Evolutionary conservation across 139 green algal genomes (phyloP).

Genomic region (Yamagishiella unicocca): DNA sequence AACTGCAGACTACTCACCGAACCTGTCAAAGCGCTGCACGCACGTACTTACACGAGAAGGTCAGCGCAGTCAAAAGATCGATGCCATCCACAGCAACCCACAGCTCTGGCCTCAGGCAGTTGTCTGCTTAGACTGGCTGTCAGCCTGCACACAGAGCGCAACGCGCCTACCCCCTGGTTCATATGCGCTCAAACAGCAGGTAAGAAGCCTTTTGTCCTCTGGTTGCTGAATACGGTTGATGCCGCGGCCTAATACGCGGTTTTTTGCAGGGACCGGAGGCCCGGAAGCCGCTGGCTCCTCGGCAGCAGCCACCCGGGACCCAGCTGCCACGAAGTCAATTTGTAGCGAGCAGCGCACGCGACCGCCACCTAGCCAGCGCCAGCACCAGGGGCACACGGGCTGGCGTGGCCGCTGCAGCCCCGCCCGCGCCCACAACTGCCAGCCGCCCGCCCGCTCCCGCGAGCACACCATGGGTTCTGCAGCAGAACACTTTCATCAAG

Average conservation of each 20-base stretch:
- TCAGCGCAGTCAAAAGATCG: background rate
- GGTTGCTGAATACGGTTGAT: no score
- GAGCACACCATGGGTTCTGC: background rate
- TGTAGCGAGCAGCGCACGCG: background rate
- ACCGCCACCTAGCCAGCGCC: background rate
- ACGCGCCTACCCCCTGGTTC: background rate
- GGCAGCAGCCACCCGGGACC: background rate
- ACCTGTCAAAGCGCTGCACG: conserved; percentile 35
- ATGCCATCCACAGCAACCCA: background rate
- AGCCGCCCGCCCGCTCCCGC: background rate
- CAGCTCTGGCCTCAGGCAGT: conserved; percentile 18
- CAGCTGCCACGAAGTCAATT: background rate
- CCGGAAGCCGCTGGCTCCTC: background rate
- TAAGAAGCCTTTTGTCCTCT: no score
- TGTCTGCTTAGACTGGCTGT: background rate
- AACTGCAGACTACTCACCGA: conserved; percentile 36
- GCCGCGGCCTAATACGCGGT: no score
- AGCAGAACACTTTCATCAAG: background rate
- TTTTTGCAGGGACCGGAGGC: background rate
- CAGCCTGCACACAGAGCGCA: background rate
- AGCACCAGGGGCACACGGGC: background rate
- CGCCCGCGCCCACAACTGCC: background rate
- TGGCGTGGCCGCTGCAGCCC: background rate
- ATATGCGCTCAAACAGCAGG: background rate
- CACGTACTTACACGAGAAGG: background rate